These are phyloP conservation scores for Aspergillus puulaauensis DNA, from an alignment of 2,329 filamentous ascomycete genomes.

Conservation along the genomic window DNA sequence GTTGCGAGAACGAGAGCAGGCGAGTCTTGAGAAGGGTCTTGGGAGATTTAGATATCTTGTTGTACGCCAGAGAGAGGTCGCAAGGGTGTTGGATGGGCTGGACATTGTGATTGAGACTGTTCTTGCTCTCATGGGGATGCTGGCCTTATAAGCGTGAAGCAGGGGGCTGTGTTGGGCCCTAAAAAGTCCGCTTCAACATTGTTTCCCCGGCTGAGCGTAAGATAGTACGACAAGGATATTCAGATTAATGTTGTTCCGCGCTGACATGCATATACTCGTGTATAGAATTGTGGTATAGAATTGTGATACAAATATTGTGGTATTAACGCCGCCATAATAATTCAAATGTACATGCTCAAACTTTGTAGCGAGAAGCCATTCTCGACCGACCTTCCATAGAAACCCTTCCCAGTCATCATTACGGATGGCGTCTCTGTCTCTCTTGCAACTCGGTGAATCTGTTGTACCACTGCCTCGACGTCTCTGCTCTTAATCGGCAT, in stretches of 20 bases:
- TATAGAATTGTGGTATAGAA: no score
- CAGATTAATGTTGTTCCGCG: no score
- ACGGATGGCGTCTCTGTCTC: background rate
- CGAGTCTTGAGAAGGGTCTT: background rate
- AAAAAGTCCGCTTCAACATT: background rate
- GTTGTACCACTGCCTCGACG: conserved; percentile 40
- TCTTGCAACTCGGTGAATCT: background rate
- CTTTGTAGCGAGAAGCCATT: background rate
- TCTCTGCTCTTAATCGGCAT: conserved; percentile 68
- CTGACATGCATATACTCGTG: no score
- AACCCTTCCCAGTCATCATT: background rate
- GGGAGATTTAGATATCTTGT: background rate
- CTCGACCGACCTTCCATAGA: background rate
- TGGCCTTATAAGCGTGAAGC: background rate
- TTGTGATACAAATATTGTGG: background rate
- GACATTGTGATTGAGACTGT: background rate
- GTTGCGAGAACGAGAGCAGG: background rate
- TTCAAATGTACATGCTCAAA: background rate
- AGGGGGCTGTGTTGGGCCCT: background rate
- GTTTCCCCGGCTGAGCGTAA: background rate
- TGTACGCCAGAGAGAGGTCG: background rate
- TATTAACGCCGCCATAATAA: background rate
- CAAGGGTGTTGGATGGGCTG: background rate
- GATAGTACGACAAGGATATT: background rate
- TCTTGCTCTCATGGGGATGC: background rate